phyloP scores from a whole-genome alignment of 768 basidiomycete genomes.

The Trametopsis cervina region DNA sequence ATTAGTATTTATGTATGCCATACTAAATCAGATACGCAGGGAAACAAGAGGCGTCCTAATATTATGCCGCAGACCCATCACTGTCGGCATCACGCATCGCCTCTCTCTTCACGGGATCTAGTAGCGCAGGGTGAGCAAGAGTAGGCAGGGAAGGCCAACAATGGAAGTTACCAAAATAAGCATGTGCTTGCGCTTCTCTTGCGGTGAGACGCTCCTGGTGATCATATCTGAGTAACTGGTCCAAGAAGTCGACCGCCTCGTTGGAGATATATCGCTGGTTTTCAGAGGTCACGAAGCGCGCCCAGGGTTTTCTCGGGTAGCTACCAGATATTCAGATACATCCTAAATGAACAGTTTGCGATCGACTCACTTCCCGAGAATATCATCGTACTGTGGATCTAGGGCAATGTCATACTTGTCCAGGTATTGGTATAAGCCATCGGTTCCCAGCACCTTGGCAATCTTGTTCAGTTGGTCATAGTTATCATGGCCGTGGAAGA shows the following conservation, averaged over 20 bases:
- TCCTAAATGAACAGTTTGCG: conserved; percentile 1
- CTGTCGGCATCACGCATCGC: conserved; percentile 54
- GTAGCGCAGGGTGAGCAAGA: conserved; percentile 14
- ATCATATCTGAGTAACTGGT: conserved; percentile 93
- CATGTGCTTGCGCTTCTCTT: conserved; percentile 83
- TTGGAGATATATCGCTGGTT: conserved; percentile 96
- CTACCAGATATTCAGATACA: conserved; percentile 29
- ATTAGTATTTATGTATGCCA: conserved; percentile 10
- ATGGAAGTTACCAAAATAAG: conserved; percentile 73
- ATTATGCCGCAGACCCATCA: conserved; percentile 41
- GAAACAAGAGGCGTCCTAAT: conserved; percentile 1
- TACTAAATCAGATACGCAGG: conserved; percentile 6
- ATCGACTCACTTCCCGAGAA: conserved; percentile 66
- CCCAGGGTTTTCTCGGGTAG: conserved; percentile 94
- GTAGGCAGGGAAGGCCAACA: conserved; percentile 1
- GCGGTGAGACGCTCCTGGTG: conserved; percentile 96
- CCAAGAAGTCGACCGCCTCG: conserved; percentile 93
- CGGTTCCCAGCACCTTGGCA: conserved; percentile 94
- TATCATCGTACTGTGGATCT: conserved; percentile 93
- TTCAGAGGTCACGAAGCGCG: conserved; percentile 89
- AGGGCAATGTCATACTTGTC: conserved; percentile 95
- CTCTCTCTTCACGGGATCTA: conserved; percentile 64
- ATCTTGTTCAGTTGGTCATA: conserved; percentile 99
- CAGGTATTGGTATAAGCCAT: conserved; percentile 87
- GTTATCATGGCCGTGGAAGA: conserved; percentile 99